Conservation (phyloP, 371 early-diverging fungal species). For the Mortierella sp. region DNA sequence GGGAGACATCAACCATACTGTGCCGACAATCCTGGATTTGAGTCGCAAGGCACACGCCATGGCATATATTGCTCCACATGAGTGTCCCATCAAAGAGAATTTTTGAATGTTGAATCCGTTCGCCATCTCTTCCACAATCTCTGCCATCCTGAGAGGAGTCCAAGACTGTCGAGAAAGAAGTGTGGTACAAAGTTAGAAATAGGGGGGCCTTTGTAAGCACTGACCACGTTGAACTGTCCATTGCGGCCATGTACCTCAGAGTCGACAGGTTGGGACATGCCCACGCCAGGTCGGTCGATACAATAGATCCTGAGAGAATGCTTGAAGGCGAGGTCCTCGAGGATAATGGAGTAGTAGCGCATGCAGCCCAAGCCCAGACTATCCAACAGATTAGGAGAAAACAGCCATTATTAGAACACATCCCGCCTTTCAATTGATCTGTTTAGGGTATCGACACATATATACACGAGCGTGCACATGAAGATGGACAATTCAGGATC, state of each 20-base stretch:
- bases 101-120: conserved; percentile 56
- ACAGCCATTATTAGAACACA: not conserved
- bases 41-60: conserved; percentile 56
- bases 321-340: conserved; percentile 55
- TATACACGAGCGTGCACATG: not conserved
- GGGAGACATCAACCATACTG: conserved; percentile 56
- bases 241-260: conserved; percentile 41
- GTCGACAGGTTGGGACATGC: conserved; percentile 52
- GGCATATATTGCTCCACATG: conserved; percentile 57
- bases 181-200: not conserved
- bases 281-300: conserved; percentile 56
- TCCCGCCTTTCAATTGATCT: not conserved
- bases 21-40: conserved; percentile 52
- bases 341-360: conserved; percentile 56
- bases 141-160: conserved; percentile 48
- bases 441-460: not conserved
- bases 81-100: conserved; percentile 57
- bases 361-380: conserved; percentile 57
- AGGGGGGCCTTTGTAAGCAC: too few species aligned
- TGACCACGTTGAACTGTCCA: too few species aligned
- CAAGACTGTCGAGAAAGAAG: conserved; percentile 18
- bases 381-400: not conserved
- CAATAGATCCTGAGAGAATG: conserved; percentile 56
- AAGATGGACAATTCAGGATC: not conserved
- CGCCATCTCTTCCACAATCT: conserved; percentile 56